Evolutionary conservation across 1,284 basidiomycete species (phyloP).

Genomic region (Bjerkandera adusta): DNA sequence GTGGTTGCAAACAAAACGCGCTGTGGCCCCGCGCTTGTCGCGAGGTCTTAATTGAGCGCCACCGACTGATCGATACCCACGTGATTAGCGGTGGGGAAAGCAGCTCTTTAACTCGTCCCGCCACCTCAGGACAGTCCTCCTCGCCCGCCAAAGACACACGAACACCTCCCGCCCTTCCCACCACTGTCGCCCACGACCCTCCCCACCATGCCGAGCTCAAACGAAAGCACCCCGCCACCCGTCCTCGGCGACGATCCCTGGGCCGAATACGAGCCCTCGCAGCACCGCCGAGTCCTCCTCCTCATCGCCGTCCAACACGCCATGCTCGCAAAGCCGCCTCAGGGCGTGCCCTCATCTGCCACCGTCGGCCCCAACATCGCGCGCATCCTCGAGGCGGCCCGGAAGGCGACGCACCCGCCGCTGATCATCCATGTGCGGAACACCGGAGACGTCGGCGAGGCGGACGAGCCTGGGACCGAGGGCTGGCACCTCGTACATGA

Average conservation of each 20-base stretch:
- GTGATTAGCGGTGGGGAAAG: constrained; percentile 2
- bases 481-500: constrained; percentile 60
- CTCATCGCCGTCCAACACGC: constrained; percentile 58
- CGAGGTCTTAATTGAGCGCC: neutral
- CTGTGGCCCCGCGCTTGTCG: neutral
- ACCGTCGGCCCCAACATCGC: constrained; percentile 46
- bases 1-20: no score
- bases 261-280: constrained; percentile 10
- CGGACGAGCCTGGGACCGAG: constrained; percentile 48
- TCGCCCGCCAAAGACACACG: no score
- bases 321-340: constrained; percentile 45
- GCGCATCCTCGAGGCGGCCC: constrained; percentile 48
- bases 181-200: neutral
- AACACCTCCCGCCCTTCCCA: neutral
- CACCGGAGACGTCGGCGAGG: constrained; percentile 54
- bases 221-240: neutral
- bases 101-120: constrained; percentile 1
- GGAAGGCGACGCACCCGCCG: constrained; percentile 44
- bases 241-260: constrained; percentile 8
- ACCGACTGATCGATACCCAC: constrained; percentile 2
- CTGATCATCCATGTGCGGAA: constrained; percentile 68
- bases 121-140: neutral
- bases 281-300: constrained; percentile 41
- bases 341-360: constrained; percentile 49
- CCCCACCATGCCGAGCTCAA: neutral